These are phyloP conservation scores for Eucalyptus erythrocorys DNA, from an alignment of 345 rosid species.

Conservation along the genomic window DNA sequence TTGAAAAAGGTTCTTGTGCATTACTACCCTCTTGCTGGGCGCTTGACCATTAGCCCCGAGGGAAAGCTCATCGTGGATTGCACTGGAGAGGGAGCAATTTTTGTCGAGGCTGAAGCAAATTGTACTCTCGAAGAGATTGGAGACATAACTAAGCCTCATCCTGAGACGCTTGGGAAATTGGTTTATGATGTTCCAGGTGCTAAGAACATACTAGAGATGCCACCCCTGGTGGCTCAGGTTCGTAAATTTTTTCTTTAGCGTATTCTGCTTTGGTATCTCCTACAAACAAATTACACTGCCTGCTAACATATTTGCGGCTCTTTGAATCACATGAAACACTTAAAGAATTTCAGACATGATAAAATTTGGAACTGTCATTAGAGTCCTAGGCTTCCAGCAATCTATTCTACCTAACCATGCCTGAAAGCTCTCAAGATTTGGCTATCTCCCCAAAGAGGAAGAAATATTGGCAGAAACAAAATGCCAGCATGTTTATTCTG, in stretches of 20 bases:
- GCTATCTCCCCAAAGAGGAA: neutral
- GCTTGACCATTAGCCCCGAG: conserved; percentile 60
- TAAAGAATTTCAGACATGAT: neutral
- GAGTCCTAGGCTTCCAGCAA: neutral
- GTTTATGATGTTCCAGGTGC: conserved; percentile 80
- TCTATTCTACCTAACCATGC: neutral
- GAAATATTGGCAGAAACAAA: neutral
- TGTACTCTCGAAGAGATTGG: conserved; percentile 61
- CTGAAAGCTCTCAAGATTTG: neutral
- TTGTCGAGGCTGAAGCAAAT: conserved; percentile 75
- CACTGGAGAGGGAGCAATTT: conserved; percentile 73
- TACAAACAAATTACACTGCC: neutral
- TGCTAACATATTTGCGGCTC: neutral
- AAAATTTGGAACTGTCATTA: neutral
- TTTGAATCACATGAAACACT: neutral
- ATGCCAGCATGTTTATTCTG: neutral
- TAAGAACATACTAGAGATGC: conserved; percentile 73
- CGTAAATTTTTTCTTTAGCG: neutral
- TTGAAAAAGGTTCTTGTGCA: conserved; percentile 64
- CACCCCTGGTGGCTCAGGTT: conserved; percentile 94
- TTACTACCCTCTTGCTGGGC: conserved; percentile 82
- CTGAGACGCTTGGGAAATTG: conserved; percentile 63
- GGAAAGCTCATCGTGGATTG: conserved; percentile 77
- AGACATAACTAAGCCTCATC: conserved; percentile 74
- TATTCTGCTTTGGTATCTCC: neutral